Base-by-base conservation (phyloP, 139 green algal species). In the Haematococcus lacustris region DNA sequence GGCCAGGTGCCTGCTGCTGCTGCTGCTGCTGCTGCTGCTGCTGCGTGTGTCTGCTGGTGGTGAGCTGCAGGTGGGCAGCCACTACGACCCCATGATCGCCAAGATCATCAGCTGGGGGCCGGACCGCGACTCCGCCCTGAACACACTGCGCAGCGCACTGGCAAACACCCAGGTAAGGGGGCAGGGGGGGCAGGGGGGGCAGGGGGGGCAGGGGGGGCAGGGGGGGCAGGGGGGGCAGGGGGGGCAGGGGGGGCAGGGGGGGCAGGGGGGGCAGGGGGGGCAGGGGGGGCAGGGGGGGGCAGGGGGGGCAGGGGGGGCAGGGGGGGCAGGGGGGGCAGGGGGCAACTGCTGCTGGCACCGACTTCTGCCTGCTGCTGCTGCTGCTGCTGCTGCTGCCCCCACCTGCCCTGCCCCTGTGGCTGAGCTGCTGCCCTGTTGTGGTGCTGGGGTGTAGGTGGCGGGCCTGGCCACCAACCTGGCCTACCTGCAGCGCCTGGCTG, bases 21-120 rank as follows among this genome's bases (percentile, higher is more conserved):
- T n/a, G n/a, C n/a, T n/a, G n/a, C n/a, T n/a, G n/a, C n/a, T n/a
- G n/a, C n/a, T n/a, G n/a, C n/a, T n/a, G n/a, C n/a, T n/a, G n/a
- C n/a, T n/a, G n/a, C n/a, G n/a, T n/a, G n/a, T n/a, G n/a, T n/a
- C n/a, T n/a, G n/a, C n/a, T n/a, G n/a, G n/a, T n/a, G 64, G 68
- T 53, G 33, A 23, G 32, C 3, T 23, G 71, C 57, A 71, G 68
- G 83, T 91, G 40, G 85, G 83, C 38, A 79, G 81, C 28, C 75
- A 84, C 74, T 97, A 97, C 78, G 93, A 97, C 78, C 91, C 93
- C 17, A 91, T 98, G 85, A 94, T 98, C 32, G 93, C 89, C 68
- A 98, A 98, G 88, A 69, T 97, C 39, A 84, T 94, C 60, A 51
- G 68, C 4, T 65, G 65, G 40, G 71, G 34, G 2, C 41, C 59